phyloP scores from a whole-genome alignment of 2,329 filamentous ascomycete species.

The Davidsoniella virescens region DNA sequence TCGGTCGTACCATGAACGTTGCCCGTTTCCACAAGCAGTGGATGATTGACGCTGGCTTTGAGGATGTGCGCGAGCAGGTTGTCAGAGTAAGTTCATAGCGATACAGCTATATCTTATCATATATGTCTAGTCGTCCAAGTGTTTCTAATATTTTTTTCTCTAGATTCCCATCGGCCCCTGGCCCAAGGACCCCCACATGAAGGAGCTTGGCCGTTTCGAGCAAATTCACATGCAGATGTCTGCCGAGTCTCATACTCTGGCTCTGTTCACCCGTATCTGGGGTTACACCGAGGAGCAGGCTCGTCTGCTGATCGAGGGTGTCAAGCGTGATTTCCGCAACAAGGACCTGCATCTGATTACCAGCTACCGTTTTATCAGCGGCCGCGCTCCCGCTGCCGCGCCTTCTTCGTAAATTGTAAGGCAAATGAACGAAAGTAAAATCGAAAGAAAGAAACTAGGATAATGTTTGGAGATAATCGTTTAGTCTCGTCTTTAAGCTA shows the following conservation, averaged over 20 bases:
- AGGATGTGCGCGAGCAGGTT: constrained; percentile 20
- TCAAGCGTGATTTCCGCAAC: constrained; percentile 23
- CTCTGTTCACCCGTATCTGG: constrained; percentile 24
- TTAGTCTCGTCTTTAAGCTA: no score
- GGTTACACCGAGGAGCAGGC: constrained; percentile 26
- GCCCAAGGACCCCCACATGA: constrained; percentile 22
- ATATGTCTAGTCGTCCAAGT: not conserved
- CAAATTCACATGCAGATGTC: constrained; percentile 27
- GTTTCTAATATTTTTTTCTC: not conserved
- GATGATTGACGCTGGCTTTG: constrained; percentile 24
- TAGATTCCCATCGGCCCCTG: constrained; percentile 25
- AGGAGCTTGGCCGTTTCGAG: constrained; percentile 23
- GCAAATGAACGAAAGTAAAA: no score
- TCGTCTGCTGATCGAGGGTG: constrained; percentile 25
- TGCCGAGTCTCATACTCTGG: constrained; percentile 25
- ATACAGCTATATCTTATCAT: not conserved
- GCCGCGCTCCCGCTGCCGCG: constrained; percentile 13
- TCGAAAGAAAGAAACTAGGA: no score
- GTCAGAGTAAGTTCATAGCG: constrained; percentile 17
- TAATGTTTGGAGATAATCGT: no score
- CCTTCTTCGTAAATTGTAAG: no score
- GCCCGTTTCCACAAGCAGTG: constrained; percentile 22
- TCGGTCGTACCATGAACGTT: constrained; percentile 25
- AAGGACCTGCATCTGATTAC: constrained; percentile 22
- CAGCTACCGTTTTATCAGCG: constrained; percentile 21